Percentiles rank a stretch among this genome's conserved stretches.
phyloP scores from a whole-genome alignment of 768 basidiomycete genomes.

The Leccinum fibrillosum region DNA sequence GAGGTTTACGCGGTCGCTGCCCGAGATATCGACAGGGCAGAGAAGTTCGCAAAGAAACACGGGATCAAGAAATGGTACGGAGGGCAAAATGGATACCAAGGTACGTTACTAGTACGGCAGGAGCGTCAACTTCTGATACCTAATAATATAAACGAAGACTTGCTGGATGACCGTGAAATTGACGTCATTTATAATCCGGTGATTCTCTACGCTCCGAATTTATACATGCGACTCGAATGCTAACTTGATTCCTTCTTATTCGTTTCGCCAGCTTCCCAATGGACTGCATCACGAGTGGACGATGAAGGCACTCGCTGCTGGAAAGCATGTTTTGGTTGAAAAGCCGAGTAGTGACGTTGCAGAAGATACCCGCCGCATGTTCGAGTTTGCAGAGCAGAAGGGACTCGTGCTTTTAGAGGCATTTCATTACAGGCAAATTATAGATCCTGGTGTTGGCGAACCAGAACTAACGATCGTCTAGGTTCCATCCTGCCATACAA shows the following conservation, averaged over 20 bases:
- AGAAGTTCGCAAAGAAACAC: conserved; percentile 51
- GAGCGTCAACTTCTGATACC: not conserved
- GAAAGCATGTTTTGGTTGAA: conserved; percentile 65
- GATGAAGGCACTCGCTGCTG: conserved; percentile 55
- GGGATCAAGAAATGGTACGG: conserved; percentile 50
- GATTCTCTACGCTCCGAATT: not conserved
- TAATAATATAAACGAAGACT: conserved; percentile 27
- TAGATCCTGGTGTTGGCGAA: not conserved
- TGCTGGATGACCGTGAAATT: conserved; percentile 52
- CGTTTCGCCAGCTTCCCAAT: conserved; percentile 46
- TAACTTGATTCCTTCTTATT: not conserved
- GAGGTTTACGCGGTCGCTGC: conserved; percentile 58
- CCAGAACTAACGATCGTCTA: conserved; percentile 20
- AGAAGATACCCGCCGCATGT: conserved; percentile 51
- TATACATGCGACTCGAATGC: not conserved
- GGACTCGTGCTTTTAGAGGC: conserved; percentile 57
- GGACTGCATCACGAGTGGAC: conserved; percentile 66
- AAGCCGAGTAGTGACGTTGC: conserved; percentile 54
- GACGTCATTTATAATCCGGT: conserved; percentile 60
- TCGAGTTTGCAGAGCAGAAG: conserved; percentile 44
- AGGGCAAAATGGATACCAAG: conserved; percentile 48
- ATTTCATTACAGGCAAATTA: conserved; percentile 10
- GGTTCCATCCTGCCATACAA: too few relatives aligned
- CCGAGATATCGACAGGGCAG: conserved; percentile 45
- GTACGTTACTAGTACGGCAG: conserved; percentile 26